Conservation (phyloP, 1,284 basidiomycete genomes). For the Microbotryum intermedium region DNA sequence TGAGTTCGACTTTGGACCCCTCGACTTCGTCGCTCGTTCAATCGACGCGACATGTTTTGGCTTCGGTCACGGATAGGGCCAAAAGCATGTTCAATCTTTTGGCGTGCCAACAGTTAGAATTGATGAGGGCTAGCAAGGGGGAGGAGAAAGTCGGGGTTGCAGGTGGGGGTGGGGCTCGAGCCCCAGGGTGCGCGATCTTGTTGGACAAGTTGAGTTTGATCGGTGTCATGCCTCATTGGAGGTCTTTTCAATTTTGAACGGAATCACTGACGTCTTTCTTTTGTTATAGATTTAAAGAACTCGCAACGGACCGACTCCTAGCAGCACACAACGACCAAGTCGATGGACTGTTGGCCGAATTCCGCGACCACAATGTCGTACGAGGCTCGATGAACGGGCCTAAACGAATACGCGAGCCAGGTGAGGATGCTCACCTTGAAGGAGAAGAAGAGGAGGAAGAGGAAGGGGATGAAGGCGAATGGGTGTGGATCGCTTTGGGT, state of each 20-base stretch:
- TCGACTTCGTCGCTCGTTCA: slow-evolving; percentile 16
- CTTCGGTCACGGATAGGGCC: slow-evolving; percentile 60
- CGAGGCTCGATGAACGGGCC: slow-evolving; percentile 44
- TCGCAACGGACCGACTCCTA: slow-evolving; percentile 67
- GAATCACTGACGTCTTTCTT: no score
- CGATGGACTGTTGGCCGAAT: slow-evolving; percentile 72
- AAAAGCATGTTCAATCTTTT: slow-evolving; percentile 37
- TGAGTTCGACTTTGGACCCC: slow-evolving; percentile 36
- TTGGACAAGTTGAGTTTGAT: slow-evolving; percentile 11
- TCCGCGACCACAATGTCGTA: slow-evolving; percentile 76
- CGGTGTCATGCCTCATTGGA: no score
- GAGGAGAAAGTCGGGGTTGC: slow-evolving; percentile 12
- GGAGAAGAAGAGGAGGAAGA: slow-evolving; percentile 36
- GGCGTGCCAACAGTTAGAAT: slow-evolving; percentile 13
- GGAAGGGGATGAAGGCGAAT: slow-evolving; percentile 40
- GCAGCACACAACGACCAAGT: slow-evolving; percentile 77
- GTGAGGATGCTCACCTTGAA: slow-evolving; percentile 38
- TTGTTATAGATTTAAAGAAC: slow-evolving; percentile 19
- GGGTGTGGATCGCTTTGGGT: slow-evolving; percentile 71
- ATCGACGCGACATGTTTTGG: slow-evolving; percentile 10
- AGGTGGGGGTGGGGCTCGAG: slow-evolving; percentile 2
- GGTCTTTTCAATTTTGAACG: no score
- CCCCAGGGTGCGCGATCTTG: slow-evolving; percentile 22
- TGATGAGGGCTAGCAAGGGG: background rate
- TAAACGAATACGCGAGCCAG: slow-evolving; percentile 28